Evolutionary conservation across 2,329 filamentous ascomycete species (phyloP), one percentile per base, ranked within the genome.

Genomic region (Diaporthe helianthi): DNA sequence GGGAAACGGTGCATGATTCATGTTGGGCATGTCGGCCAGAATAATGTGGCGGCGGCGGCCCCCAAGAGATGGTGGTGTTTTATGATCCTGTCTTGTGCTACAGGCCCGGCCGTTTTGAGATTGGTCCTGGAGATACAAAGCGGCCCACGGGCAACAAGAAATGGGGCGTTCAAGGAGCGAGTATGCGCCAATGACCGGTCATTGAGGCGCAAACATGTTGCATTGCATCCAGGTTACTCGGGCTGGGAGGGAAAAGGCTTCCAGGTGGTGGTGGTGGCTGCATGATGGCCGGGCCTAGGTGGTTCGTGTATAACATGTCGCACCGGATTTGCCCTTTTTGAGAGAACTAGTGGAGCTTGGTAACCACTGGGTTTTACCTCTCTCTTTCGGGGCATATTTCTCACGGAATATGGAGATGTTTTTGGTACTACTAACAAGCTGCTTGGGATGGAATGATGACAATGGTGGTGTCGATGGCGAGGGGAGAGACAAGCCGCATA

Each of bases 171-270:
- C 3, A 19, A 36, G 44, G 58, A 63, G 58, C 58, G 58, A 63
- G 49, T 49, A 36, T 63, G 44, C 58, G 58, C 58, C 58, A 49
- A 49, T 49, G 58, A 24, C 44, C 44, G 41, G 58, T 63, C 58
- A 63, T 63, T 63, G 58, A 49, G 41, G 58, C 44, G 44, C 58
- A 29, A 17, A 38, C 22, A 9, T 7, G 47, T 46, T 46, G 58
- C 58, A 47, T 47, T 47, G 58, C 38, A 29, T 33, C 17, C 17
- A 61, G 29, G 55, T 38, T n/a, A 47, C n/a, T 36, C 29, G 15
- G 58, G 17, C 44, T 24, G n/a, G 58, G 19, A 49, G 8, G 29
- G 13, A 8, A 38, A 15, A 38, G 7, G 44, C 22, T 17, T 17
- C 1, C 41, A 8, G 41, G 15, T 29, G 44, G 26, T n/a, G 58